Percentiles rank a stretch among this genome's conserved stretches.
Conservation (phyloP, 2,329 filamentous ascomycete genomes). For the Ascochyta viciae-villosae region DNA sequence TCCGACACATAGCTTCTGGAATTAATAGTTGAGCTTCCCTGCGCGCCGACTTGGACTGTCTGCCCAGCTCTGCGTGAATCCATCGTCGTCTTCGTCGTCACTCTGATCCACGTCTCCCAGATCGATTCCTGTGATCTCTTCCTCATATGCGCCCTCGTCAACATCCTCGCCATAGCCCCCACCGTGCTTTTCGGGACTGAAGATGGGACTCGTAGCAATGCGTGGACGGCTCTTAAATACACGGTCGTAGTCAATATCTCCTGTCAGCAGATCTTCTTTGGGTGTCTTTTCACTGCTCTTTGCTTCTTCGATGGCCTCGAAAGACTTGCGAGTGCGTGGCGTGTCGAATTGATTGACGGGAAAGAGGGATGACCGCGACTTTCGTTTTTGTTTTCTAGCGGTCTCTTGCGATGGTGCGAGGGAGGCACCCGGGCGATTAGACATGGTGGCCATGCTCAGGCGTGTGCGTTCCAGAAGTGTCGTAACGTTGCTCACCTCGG, state of each 20-base stretch:
- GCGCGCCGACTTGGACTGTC: constrained; percentile 41
- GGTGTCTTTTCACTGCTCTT: constrained; percentile 55
- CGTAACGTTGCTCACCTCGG: constrained; percentile 35
- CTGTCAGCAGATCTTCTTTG: constrained; percentile 72
- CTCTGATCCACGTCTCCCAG: constrained; percentile 39
- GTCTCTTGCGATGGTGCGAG: constrained; percentile 18
- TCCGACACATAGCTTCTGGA: not conserved
- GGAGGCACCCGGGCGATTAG: constrained; percentile 39
- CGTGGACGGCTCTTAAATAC: constrained; percentile 86
- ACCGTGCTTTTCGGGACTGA: constrained; percentile 28
- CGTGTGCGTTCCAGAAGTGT: constrained; percentile 76
- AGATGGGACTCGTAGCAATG: constrained; percentile 76
- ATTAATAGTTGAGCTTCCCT: constrained; percentile 6
- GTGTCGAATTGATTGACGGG: constrained; percentile 66
- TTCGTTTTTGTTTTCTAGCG: constrained; percentile 26
- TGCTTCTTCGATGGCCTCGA: constrained; percentile 32
- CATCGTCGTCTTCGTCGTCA: constrained; percentile 34
- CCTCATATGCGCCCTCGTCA: constrained; percentile 25
- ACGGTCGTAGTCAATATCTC: constrained; percentile 77
- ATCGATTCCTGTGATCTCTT: constrained; percentile 43
- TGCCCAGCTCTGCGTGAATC: constrained; percentile 35
- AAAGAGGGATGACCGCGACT: constrained; percentile 44
- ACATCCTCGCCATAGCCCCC: constrained; percentile 14
- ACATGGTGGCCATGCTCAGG: constrained; percentile 75
- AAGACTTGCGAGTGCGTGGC: constrained; percentile 48